These are phyloP conservation scores for Carpinus viminea DNA, from an alignment of 306 rosid species.

Conservation along the genomic window DNA sequence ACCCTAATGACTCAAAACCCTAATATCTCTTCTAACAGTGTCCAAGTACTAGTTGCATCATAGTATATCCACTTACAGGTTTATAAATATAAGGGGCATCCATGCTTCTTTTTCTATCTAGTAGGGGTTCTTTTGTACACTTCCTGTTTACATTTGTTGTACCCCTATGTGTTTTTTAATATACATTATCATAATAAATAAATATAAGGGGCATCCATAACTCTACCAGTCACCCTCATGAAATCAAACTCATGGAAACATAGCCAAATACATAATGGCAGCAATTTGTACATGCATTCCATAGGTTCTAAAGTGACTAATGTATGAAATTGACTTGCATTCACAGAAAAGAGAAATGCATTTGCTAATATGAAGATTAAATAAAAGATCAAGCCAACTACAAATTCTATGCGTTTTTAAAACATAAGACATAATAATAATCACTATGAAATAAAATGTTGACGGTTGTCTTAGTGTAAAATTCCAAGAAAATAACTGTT, in stretches of 20 bases:
- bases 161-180: too few species aligned
- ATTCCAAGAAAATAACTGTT: conserved; percentile 19
- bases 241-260: neutral
- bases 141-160: too few species aligned
- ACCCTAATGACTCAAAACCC: too few species aligned
- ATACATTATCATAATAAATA: too few species aligned
- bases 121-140: too few species aligned
- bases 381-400: neutral
- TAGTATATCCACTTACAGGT: neutral
- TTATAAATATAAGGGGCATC: neutral
- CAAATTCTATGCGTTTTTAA: neutral
- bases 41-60: neutral
- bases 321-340: neutral
- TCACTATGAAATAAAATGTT: neutral
- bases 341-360: neutral
- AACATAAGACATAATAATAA: neutral
- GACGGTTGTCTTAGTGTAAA: conserved; percentile 12
- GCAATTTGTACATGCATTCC: neutral
- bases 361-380: neutral
- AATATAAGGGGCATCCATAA: neutral
- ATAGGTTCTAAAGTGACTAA: neutral
- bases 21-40: too few species aligned
- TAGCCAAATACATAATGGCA: neutral
- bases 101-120: neutral
- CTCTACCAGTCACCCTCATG: neutral